These are phyloP conservation scores for Malus domestica DNA, from an alignment of 306 rosid genomes.

Conservation along the genomic window ASM211411v1 NC_041793.1:24824001-24824500, in stretches of 20 bases:
- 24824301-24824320: not conserved
- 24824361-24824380: not conserved
- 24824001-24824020: constrained; percentile 74
- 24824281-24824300: not conserved
- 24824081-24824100: constrained; percentile 97
- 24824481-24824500: constrained; percentile 86
- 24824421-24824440: not conserved
- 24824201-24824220: not conserved
- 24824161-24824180: not conserved
- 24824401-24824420: not conserved
- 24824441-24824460: constrained; percentile 83
- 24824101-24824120: constrained; percentile 52
- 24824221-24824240: not conserved
- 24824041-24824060: constrained; percentile 97
- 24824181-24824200: constrained; percentile 15
- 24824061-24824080: constrained; percentile 98
- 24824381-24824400: not conserved
- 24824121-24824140: not conserved
- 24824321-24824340: not conserved
- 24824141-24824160: not conserved
- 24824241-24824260: not conserved
- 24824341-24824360: not conserved
- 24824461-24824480: constrained; percentile 76
- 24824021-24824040: constrained; percentile 85
- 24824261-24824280: not conserved